phyloP scores from a whole-genome alignment of 139 green algal genomes.

The Chlorella sorokiniana region DNA sequence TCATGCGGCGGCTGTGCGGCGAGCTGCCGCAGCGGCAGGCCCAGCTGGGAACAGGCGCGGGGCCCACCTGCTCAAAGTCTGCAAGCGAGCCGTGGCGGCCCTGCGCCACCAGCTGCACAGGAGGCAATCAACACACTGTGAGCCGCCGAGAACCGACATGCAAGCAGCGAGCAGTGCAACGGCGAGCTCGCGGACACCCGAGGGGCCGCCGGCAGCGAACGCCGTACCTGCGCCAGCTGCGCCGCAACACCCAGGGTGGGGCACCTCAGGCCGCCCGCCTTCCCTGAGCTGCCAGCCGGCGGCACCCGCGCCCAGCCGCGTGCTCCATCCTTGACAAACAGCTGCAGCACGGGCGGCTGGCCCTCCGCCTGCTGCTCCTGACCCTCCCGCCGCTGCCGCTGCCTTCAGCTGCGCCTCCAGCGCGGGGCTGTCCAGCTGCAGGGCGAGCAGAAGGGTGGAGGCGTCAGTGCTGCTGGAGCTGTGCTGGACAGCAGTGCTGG shows the following conservation, averaged over 20 bases:
- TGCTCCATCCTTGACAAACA: constrained; percentile 27
- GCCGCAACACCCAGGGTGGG: constrained; percentile 9
- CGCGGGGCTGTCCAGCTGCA: constrained; percentile 22
- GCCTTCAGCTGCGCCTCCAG: constrained; percentile 2
- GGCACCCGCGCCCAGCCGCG: constrained; percentile 13
- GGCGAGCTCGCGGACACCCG: neutral
- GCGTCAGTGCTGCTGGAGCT: too few relatives aligned
- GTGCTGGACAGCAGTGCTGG: neutral
- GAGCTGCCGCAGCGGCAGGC: neutral
- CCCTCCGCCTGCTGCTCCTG: neutral
- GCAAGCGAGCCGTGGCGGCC: constrained; percentile 37
- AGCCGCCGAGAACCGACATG: neutral
- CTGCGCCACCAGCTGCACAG: constrained; percentile 8
- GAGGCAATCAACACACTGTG: neutral
- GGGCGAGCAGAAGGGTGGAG: neutral
- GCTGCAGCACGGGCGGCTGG: neutral
- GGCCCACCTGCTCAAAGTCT: constrained; percentile 61
- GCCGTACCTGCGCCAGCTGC: constrained; percentile 25
- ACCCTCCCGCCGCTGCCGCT: neutral
- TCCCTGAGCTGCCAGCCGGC: neutral
- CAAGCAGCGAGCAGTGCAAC: neutral
- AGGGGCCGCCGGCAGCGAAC: neutral
- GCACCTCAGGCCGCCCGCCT: neutral
- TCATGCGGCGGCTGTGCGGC: too few relatives aligned
- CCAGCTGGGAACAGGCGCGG: too few relatives aligned